Base-by-base conservation (phyloP, 1,284 basidiomycete genomes). In the Exobasidium rhododendri region DNA sequence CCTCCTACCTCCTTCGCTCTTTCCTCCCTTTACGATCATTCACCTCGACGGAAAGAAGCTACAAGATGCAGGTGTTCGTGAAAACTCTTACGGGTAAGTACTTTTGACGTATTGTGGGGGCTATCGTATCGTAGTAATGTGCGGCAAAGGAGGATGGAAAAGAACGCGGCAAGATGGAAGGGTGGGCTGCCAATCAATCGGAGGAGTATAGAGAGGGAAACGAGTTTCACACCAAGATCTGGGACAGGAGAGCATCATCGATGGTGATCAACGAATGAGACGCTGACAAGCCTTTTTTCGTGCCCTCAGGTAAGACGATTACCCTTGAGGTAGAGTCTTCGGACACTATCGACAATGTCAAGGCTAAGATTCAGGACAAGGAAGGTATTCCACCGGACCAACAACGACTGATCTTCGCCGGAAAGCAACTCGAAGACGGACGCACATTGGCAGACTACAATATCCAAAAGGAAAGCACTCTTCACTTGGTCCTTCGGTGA, bases 401-500 rank as follows among this genome's bases (percentile, higher is more conserved):
- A 63, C 75, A 77, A 69, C 69, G 75, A 3, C 51, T 78, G 14
- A 77, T 79, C 65, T 77, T 77, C 46, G 75, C 74, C 10, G 75
- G 77, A 35, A 79, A 77, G 73, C 75, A 76, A 67, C 66, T 79
- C 46, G 77, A 76, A 54, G 76, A 77, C 52, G 75, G 77, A n/a
- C 71, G 75, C 17, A 77, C 75, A 2, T 70, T 77, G 2, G 62
- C 67, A 22, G 76, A 78, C 64, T 78, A 78, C 84, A 92, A 90
- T 86, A 97, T 97, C 79, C 94, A 98, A 85, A 97, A 97, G 86
- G 94, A 97, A 84, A 93, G 91, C 44, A 98, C 94, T 62, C 89
- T 98, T 67, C 94, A 98, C 83, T 83, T 97, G 69, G 94, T 98
- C 67, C 88, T 97, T 66, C 88, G 91, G 82, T 62, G 53, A 56